phyloP scores from a whole-genome alignment of 495 filamentous ascomycete genomes.

The Penicillium ucsense region DNA sequence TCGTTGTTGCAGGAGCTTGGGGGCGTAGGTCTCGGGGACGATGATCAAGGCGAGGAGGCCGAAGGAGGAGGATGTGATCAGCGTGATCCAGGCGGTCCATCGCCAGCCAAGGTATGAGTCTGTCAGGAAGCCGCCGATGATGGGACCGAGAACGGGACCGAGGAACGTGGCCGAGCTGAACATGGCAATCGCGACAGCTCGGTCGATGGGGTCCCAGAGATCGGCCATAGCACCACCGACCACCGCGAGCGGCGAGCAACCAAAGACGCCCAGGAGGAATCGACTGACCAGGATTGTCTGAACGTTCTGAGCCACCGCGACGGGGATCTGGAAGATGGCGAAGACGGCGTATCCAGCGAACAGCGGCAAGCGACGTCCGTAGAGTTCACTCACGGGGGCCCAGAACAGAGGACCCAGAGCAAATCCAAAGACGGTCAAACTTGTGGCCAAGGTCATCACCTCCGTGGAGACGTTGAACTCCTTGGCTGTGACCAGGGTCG shows the following conservation, averaged over 20 bases:
- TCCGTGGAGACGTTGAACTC: constrained; percentile 43
- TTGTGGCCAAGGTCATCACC: constrained; percentile 48
- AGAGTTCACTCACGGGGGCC: constrained; percentile 49
- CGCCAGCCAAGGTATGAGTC: constrained; percentile 49
- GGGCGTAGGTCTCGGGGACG: constrained; percentile 52
- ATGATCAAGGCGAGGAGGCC: constrained; percentile 40
- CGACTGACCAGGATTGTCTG: constrained; percentile 50
- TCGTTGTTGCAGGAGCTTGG: constrained; percentile 44
- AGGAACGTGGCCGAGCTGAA: constrained; percentile 46
- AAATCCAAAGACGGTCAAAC: constrained; percentile 47
- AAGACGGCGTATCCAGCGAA: constrained; percentile 48
- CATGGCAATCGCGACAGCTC: constrained; percentile 49
- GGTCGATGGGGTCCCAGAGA: constrained; percentile 49
- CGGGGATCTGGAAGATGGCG: constrained; percentile 52
- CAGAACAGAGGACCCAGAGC: constrained; percentile 44
- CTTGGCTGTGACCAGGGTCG: constrained; percentile 35
- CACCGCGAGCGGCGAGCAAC: constrained; percentile 52
- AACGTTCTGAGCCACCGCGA: constrained; percentile 50
- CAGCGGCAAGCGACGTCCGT: constrained; percentile 46
- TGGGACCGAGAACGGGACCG: constrained; percentile 43
- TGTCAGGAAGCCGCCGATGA: constrained; percentile 46
- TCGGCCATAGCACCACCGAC: constrained; percentile 52
- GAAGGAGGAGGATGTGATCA: constrained; percentile 45
- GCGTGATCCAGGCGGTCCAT: constrained; percentile 55
- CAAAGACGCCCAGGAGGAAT: constrained; percentile 53